Percentiles rank a stretch among this genome's conserved stretches.
These are phyloP conservation scores for Suhomyces pyralidae DNA, from an alignment of 805 yeast species.

Conservation along the genomic window DNA sequence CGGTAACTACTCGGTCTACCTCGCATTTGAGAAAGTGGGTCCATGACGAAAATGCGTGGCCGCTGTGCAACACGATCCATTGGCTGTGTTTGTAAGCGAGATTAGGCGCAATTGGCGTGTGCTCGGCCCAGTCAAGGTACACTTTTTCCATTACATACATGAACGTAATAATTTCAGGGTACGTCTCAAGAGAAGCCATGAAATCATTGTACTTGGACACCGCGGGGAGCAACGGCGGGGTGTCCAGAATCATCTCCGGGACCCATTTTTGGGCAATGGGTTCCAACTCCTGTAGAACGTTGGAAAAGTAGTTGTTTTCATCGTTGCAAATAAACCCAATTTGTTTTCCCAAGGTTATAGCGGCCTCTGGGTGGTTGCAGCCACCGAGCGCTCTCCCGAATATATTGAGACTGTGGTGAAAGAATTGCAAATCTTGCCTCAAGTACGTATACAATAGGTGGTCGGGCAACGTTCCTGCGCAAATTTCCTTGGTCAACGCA, in stretches of 20 bases:
- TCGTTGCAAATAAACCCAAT: slow-evolving; percentile 48
- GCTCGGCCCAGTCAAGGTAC: slow-evolving; percentile 52
- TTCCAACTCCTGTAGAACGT: slow-evolving; percentile 21
- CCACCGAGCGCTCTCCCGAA: slow-evolving; percentile 43
- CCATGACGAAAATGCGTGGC: slow-evolving; percentile 47
- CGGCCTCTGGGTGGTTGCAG: slow-evolving; percentile 38
- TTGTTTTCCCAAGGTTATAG: slow-evolving; percentile 45
- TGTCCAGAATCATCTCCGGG: slow-evolving; percentile 16
- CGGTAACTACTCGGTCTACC: slow-evolving; percentile 37
- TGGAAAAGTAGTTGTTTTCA: slow-evolving; percentile 47
- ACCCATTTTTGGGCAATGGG: slow-evolving; percentile 15
- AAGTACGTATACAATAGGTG: slow-evolving; percentile 42
- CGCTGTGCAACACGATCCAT: slow-evolving; percentile 54
- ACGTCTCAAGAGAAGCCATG: slow-evolving; percentile 30
- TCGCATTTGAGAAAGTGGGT: slow-evolving; percentile 43
- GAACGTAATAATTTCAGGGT: slow-evolving; percentile 42
- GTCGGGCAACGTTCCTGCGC: slow-evolving; percentile 45
- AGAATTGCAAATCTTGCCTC: slow-evolving; percentile 49
- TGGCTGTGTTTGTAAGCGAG: slow-evolving; percentile 47
- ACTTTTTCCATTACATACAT: slow-evolving; percentile 49
- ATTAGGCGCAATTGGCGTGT: slow-evolving; percentile 15
- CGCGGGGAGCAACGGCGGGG: slow-evolving; percentile 23
- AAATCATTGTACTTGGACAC: slow-evolving; percentile 38
- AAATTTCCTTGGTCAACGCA: slow-evolving; percentile 42
- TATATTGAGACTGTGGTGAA: slow-evolving; percentile 40